Percentiles rank a stretch among this genome's conserved stretches.
These are phyloP conservation scores for Eucalyptus microcorys DNA, from an alignment of 345 rosid genomes.

Conservation along the genomic window DNA sequence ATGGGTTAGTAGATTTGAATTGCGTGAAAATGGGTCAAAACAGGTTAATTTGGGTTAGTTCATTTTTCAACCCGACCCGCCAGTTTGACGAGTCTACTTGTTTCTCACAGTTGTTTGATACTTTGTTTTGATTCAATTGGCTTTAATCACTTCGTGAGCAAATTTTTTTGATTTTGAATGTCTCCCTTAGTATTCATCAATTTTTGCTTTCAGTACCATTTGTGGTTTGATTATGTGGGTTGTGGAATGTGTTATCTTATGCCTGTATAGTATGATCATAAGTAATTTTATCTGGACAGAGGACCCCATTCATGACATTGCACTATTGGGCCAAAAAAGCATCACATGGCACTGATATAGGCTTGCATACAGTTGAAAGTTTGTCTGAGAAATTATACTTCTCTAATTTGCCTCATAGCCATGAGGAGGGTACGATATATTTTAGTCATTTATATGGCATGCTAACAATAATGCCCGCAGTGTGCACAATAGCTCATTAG, in stretches of 20 bases:
- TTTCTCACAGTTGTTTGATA: neutral
- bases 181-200: neutral
- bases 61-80: neutral
- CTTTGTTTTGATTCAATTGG: neutral
- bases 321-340: neutral
- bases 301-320: neutral
- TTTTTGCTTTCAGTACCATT: neutral
- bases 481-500: neutral
- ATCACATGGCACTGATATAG: neutral
- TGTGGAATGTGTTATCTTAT: neutral
- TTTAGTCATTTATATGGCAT: neutral
- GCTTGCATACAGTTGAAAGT: neutral
- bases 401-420: neutral
- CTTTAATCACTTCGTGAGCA: neutral
- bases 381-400: neutral
- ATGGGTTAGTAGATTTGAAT: neutral
- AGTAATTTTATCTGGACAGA: neutral
- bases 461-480: neutral
- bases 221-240: neutral
- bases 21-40: neutral
- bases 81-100: neutral
- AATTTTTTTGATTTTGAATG: neutral
- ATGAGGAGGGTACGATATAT: neutral
- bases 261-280: neutral
- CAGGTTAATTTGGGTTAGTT: neutral